A percentile compares a stretch with the other conserved stretches of the same genome.
phyloP scores from a whole-genome alignment of 1,284 basidiomycete genomes.

The Ganoderma sp. region DNA sequence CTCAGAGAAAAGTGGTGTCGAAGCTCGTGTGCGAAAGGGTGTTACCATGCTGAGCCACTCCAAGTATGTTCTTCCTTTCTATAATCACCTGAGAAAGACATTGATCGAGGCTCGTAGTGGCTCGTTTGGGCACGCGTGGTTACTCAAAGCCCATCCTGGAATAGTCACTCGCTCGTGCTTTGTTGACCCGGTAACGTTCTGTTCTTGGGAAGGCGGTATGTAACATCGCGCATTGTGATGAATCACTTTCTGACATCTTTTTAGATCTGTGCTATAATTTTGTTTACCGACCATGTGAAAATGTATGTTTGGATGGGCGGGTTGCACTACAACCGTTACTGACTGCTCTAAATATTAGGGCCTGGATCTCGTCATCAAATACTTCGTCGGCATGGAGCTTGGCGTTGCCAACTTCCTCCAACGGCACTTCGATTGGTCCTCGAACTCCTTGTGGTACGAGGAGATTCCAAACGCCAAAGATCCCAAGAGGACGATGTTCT shows the following conservation, averaged over 20 bases:
- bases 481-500: slow-evolving; percentile 64
- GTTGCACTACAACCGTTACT: slow-evolving; percentile 15
- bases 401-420: slow-evolving; percentile 87
- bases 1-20: neutral
- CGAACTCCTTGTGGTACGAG: slow-evolving; percentile 89
- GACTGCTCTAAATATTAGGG: slow-evolving; percentile 53
- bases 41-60: slow-evolving; percentile 87
- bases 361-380: slow-evolving; percentile 80
- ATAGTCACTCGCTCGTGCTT: slow-evolving; percentile 81
- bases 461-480: slow-evolving; percentile 82
- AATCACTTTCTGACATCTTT: neutral
- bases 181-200: slow-evolving; percentile 89
- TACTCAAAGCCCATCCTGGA: slow-evolving; percentile 78
- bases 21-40: slow-evolving; percentile 48
- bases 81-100: neutral
- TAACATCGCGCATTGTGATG: neutral
- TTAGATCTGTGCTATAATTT: slow-evolving; percentile 89
- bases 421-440: slow-evolving; percentile 84
- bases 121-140: slow-evolving; percentile 81
- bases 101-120: slow-evolving; percentile 51
- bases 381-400: slow-evolving; percentile 85
- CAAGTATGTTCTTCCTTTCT: slow-evolving; percentile 58
- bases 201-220: slow-evolving; percentile 87
- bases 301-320: slow-evolving; percentile 47
- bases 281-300: slow-evolving; percentile 70